Base-by-base conservation (phyloP, 2,329 filamentous ascomycete species). In the Verticillium tricorpus region DNA sequence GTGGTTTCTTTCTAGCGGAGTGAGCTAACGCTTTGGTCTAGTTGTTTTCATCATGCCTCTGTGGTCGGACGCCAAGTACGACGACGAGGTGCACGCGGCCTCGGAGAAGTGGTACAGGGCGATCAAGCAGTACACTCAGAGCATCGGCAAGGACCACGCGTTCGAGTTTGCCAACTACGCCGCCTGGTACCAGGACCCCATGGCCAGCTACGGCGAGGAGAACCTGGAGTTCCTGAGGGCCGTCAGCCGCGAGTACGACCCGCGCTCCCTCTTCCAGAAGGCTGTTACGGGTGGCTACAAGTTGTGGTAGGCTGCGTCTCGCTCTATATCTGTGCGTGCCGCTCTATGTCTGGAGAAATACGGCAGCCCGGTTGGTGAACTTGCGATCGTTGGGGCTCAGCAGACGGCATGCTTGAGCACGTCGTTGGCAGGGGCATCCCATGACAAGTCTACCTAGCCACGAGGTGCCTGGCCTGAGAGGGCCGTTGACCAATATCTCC, bases 141-240 rank as follows among this genome's bases (percentile, higher is more conserved):
- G 37, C 31, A 37, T 61, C n/a, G 56, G 58, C 19, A 60, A 60
- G 62, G 39, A 67, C 70, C 61, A 61, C 45, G 39, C 63, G 0
- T 74, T 72, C 65, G 71, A 73, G 63, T 77, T 75, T 58, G 70
- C 74, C 60, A 76, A 76, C 67, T 75, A 77, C 55, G 70, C 70
- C 63, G 66, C 67, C 0, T 67, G 69, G 59, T 69, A 70, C 61
- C 69, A 69, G 62, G 61, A 67, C 22, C 65, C 68, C 7, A 66
- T 72, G 40, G 67, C 63, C 1, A 70, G 72, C 5, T 77, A 76
- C 59, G 75, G 75, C 2, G 64, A 59, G 22, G 66, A 63, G 28
- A 75, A 74, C 59, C 61, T 71, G 39, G 59, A 67, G 59, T 67
- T 64, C 56, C 58, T 77, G 63, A 66, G 67, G 28, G 61, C 57